Percentiles rank a stretch among this genome's conserved stretches.
These are phyloP conservation scores for Starmerella apis DNA, from an alignment of 805 yeast genomes.

Conservation along the genomic window DNA sequence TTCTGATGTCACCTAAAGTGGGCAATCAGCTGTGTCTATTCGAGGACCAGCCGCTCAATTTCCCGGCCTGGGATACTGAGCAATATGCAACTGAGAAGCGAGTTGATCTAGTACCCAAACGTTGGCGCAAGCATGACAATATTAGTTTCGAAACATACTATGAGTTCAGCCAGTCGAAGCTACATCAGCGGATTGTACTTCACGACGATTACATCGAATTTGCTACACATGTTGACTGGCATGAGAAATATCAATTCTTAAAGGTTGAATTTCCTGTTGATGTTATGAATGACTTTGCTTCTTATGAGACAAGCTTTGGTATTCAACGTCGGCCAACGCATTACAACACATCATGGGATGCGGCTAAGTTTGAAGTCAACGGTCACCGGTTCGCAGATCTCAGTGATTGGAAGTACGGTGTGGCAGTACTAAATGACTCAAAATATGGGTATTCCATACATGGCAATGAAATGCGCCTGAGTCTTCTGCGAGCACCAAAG, in stretches of 20 bases:
- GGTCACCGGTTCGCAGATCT: slow-evolving; percentile 90
- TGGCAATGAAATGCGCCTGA: slow-evolving; percentile 82
- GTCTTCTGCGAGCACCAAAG: slow-evolving; percentile 81
- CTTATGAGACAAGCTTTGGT: slow-evolving; percentile 92
- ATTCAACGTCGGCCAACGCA: slow-evolving; percentile 86
- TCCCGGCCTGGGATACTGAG: slow-evolving; percentile 98
- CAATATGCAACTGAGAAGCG: slow-evolving; percentile 70
- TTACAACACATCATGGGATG: slow-evolving; percentile 91
- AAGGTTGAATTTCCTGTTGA: slow-evolving; percentile 94
- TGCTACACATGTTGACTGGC: slow-evolving; percentile 63
- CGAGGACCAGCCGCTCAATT: slow-evolving; percentile 81
- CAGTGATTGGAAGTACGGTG: slow-evolving; percentile 80
- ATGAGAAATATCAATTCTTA: slow-evolving; percentile 74
- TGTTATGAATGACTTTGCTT: slow-evolving; percentile 62
- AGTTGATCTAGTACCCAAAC: slow-evolving; percentile 35
- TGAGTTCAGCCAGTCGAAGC: slow-evolving; percentile 17
- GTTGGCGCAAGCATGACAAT: slow-evolving; percentile 14
- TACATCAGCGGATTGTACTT: slow-evolving; percentile 29
- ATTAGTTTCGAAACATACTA: slow-evolving; percentile 14
- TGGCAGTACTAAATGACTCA: slow-evolving; percentile 66
- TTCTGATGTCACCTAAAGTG: slow-evolving; percentile 52
- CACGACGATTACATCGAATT: slow-evolving; percentile 34
- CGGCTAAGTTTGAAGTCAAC: slow-evolving; percentile 91
- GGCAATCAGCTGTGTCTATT: slow-evolving; percentile 76
- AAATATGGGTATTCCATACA: slow-evolving; percentile 90